Percentiles rank a stretch among this genome's conserved stretches.
Conservation (phyloP, 2,329 filamentous ascomycete species). For the Hymenoscyphus fructigenus region DNA sequence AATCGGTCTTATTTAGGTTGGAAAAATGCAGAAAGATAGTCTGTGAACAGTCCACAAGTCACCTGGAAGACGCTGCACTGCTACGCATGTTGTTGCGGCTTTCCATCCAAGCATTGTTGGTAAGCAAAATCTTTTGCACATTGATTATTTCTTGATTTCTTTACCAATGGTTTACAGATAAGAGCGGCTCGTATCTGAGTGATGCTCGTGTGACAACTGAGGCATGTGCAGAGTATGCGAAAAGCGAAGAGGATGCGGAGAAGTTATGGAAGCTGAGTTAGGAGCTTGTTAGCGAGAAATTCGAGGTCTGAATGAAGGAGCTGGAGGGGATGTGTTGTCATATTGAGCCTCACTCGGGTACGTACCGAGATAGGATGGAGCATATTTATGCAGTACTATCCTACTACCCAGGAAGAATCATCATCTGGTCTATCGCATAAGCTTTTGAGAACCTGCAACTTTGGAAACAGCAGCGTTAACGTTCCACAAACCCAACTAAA, state of each 20-base stretch:
- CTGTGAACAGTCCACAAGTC: not conserved
- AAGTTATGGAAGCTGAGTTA: not conserved
- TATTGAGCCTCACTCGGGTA: not conserved
- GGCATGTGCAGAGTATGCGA: not conserved
- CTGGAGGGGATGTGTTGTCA: not conserved
- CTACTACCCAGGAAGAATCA: not conserved
- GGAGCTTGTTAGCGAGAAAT: not conserved
- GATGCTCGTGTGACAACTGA: not conserved
- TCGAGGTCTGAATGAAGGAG: not conserved
- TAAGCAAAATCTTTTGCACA: not conserved
- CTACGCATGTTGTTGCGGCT: conserved; percentile 8
- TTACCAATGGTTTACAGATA: no score
- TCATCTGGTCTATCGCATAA: not conserved
- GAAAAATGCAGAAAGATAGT: not conserved
- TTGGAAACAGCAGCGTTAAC: not conserved
- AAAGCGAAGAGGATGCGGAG: not conserved
- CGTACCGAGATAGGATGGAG: not conserved
- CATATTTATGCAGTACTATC: not conserved
- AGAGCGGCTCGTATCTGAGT: no score
- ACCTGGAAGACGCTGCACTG: conserved; percentile 2
- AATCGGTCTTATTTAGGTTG: not conserved
- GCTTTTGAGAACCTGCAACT: not conserved
- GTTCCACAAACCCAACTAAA: not conserved
- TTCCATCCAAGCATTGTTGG: conserved; percentile 7
- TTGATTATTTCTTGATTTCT: no score